Percentiles rank a stretch among this genome's conserved stretches.
These are phyloP conservation scores for Gaertneriomyces semiglobifer DNA, from an alignment of 192 early-diverging fungal genomes.

Conservation along the genomic window DNA sequence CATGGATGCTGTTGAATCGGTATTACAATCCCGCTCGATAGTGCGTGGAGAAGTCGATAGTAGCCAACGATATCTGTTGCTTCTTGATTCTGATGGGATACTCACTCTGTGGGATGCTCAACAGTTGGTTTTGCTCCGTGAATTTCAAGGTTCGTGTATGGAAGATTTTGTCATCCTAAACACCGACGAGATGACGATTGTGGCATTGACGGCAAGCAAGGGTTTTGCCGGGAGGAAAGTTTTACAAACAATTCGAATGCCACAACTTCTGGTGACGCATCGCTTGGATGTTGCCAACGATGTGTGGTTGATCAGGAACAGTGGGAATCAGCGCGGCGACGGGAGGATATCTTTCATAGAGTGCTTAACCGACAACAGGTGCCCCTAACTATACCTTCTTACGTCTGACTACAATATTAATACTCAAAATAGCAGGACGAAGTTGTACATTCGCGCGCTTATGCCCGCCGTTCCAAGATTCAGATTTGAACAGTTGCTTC, in stretches of 20 bases:
- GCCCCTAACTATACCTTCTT: background rate
- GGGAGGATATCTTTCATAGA: background rate
- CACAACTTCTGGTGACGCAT: conserved; percentile 18
- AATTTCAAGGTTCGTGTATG: background rate
- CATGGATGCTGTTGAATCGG: conserved; percentile 17
- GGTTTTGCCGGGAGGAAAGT: background rate
- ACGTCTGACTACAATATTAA: background rate
- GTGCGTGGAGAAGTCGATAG: conserved; percentile 23
- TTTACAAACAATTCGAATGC: conserved; percentile 20
- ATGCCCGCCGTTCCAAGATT: conserved; percentile 27
- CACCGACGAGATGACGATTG: conserved; percentile 1
- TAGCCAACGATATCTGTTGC: conserved; percentile 15
- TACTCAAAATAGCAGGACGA: conserved; percentile 1
- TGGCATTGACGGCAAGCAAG: conserved; percentile 6
- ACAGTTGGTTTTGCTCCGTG: conserved; percentile 10
- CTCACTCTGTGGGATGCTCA: conserved; percentile 37
- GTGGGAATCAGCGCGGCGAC: background rate
- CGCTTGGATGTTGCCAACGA: conserved; percentile 17
- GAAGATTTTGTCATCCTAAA: background rate
- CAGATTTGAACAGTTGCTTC: conserved; percentile 31
- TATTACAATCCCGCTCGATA: conserved; percentile 14
- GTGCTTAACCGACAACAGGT: background rate
- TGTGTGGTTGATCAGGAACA: conserved; percentile 15
- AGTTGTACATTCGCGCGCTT: conserved; percentile 25
- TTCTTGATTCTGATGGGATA: conserved; percentile 22